phyloP scores from a whole-genome alignment of 345 rosid genomes.

The Triadica sebifera region DNA sequence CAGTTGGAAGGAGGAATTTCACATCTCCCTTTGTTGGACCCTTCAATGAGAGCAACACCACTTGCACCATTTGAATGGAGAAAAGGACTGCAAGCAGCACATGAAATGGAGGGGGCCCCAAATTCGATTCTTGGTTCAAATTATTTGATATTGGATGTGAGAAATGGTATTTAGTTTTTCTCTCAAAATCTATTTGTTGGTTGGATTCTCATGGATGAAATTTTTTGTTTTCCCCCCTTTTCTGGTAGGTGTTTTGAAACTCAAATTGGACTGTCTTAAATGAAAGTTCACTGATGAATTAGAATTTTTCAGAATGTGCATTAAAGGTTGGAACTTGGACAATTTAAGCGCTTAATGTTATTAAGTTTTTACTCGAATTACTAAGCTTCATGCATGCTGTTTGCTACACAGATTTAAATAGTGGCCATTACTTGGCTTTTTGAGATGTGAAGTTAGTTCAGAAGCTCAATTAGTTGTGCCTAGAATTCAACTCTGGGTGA shows the following conservation, averaged over 20 bases:
- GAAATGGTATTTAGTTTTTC: conserved; percentile 61
- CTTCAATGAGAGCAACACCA: conserved; percentile 69
- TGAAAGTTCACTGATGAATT: neutral
- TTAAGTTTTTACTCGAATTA: neutral
- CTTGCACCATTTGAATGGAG: conserved; percentile 85
- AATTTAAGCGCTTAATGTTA: neutral
- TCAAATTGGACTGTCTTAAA: neutral
- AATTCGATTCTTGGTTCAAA: conserved; percentile 32
- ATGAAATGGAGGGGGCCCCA: conserved; percentile 27
- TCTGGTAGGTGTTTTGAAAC: neutral
- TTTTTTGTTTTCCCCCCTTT: neutral
- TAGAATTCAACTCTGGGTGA: neutral
- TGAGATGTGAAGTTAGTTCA: neutral
- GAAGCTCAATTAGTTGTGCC: neutral
- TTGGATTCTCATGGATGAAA: conserved; percentile 1
- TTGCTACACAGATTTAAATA: neutral
- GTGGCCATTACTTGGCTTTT: neutral
- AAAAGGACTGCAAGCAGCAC: conserved; percentile 49
- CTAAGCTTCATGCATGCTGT: neutral
- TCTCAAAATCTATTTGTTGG: neutral
- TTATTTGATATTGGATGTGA: conserved; percentile 68
- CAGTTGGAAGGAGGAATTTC: conserved; percentile 84
- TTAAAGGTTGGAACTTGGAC: neutral
- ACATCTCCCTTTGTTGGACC: conserved; percentile 77
- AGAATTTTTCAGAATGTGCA: neutral